Evolutionary conservation across 2,329 filamentous ascomycete genomes (phyloP).

Genomic region (Microsporum audouinii): DNA sequence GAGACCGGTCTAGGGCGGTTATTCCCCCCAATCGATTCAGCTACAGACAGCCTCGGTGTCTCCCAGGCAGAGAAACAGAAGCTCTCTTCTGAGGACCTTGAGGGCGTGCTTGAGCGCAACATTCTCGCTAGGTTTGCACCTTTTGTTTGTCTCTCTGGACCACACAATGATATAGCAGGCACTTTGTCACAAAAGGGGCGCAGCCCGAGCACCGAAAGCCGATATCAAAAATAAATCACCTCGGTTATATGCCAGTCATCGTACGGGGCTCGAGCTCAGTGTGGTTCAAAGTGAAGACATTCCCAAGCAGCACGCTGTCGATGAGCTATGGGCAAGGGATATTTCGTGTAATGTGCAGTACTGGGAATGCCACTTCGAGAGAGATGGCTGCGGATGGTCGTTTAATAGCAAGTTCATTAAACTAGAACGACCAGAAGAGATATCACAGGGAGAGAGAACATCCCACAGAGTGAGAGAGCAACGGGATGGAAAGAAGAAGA

Average conservation of each 20-base stretch:
- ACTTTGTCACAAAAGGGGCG: not conserved
- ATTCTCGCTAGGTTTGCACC: not conserved
- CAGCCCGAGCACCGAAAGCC: not conserved
- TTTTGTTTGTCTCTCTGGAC: not conserved
- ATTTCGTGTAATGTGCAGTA: not conserved
- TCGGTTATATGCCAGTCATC: not conserved
- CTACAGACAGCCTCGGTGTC: slow-evolving; percentile 4
- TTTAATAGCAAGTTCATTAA: slow-evolving; percentile 3
- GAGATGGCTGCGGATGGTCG: not conserved
- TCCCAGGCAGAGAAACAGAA: slow-evolving; percentile 6
- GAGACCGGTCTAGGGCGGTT: not conserved
- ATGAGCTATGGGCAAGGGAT: not conserved
- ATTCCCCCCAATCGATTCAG: not conserved
- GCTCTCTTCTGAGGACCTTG: slow-evolving; percentile 6
- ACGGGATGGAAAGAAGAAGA: not conserved
- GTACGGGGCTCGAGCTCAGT: slow-evolving; percentile 1
- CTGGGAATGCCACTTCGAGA: not conserved
- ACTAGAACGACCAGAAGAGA: not conserved
- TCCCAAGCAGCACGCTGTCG: not conserved
- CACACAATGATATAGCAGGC: not conserved
- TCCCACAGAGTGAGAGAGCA: not conserved
- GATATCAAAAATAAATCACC: not conserved
- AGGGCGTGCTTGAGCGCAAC: not conserved
- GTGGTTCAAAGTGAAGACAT: slow-evolving; percentile 1
- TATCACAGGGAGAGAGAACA: not conserved